Conservation (phyloP, 1,284 basidiomycete species). For the Cutaneotrichosporon sp. region DNA sequence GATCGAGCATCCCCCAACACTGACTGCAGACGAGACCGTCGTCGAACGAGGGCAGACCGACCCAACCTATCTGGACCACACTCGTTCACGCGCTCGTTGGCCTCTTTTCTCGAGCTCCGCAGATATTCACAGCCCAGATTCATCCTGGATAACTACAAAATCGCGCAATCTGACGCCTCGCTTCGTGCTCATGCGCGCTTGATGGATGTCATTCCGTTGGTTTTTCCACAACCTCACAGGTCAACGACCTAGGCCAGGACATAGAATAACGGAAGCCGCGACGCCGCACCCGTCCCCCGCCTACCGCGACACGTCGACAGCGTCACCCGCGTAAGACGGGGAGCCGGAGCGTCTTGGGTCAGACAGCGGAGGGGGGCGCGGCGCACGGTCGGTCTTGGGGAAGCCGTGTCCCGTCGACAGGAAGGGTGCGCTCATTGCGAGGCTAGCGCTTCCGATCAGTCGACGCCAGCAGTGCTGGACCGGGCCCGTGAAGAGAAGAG, state of each 20-base stretch:
- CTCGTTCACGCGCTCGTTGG: too few species aligned
- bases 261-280: conserved; percentile 25
- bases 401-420: conserved; percentile 30
- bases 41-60: too few species aligned
- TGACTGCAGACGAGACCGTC: too few species aligned
- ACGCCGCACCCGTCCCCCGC: background rate
- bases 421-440: conserved; percentile 16
- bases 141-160: background rate
- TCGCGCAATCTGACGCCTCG: too few species aligned
- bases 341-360: conserved; percentile 13
- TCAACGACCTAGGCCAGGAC: conserved; percentile 29
- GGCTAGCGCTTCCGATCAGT: conserved; percentile 18
- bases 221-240: conserved; percentile 28
- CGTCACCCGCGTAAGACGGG: background rate
- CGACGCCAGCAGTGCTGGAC: conserved; percentile 15
- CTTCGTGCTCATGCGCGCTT: background rate
- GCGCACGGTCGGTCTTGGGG: conserved; percentile 15
- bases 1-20: too few species aligned
- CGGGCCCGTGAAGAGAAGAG: conserved; percentile 20
- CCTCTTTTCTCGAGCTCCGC: too few species aligned
- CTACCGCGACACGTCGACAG: conserved; percentile 16
- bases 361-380: background rate
- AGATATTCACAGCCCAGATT: too few species aligned
- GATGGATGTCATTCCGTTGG: conserved; percentile 23
- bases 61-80: too few species aligned